Evolutionary conservation across 306 rosid genomes (phyloP).

Genomic region (Amphicarpaea edgeworthii): DNA sequence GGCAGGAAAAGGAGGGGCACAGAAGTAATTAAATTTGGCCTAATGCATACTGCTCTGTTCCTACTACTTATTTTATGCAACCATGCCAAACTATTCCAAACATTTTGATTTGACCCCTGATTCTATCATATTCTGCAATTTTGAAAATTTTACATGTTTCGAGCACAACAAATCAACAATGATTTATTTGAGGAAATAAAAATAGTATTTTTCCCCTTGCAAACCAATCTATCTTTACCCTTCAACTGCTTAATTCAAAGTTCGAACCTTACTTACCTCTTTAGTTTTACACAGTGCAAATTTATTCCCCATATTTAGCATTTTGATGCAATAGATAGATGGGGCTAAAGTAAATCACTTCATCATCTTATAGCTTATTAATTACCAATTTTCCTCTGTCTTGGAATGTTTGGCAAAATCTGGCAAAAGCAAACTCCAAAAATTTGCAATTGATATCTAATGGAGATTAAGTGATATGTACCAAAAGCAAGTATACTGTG

Average conservation of each 20-base stretch:
- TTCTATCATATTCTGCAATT: constrained; percentile 8
- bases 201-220: constrained; percentile 6
- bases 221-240: constrained; percentile 3
- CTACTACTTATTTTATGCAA: constrained; percentile 10
- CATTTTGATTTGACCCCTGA: neutral
- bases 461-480: neutral
- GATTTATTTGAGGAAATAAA: constrained; percentile 14
- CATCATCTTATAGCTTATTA: neutral
- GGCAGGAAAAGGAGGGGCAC: neutral
- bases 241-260: neutral
- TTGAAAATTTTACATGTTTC: neutral
- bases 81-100: constrained; percentile 34
- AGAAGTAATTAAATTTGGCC: constrained; percentile 9
- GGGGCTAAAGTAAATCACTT: neutral
- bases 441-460: constrained; percentile 7
- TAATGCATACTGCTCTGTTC: neutral
- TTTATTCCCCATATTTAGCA: neutral
- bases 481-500: neutral
- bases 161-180: neutral
- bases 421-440: neutral
- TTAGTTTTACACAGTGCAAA: neutral
- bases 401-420: constrained; percentile 10
- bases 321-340: neutral
- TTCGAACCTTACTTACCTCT: neutral
- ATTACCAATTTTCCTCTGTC: neutral